Base-by-base conservation (phyloP, 768 basidiomycete genomes). In the Coprinellus aureogranulatus region DNA sequence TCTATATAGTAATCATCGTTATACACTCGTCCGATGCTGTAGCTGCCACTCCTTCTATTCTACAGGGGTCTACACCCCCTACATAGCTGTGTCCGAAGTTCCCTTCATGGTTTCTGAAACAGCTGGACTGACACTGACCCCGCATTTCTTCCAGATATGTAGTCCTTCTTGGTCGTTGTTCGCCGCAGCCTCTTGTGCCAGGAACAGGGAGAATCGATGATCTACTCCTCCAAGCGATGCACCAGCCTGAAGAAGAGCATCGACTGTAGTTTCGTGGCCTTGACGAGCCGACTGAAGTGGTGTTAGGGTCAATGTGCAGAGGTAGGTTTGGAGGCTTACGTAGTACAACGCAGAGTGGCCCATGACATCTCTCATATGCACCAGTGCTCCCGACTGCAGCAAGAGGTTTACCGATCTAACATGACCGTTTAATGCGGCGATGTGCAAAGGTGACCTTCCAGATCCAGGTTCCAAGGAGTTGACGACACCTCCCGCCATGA, bases 341-440 rank as follows among this genome's bases (percentile, higher is more conserved):
- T 92, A 89, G 70, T 93, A 94, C 16, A 94, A 74, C 2, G 90
- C 81, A 14, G 92, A 93, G 64, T 94, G 92, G 2, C 90, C 93
- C 45, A 94, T 76, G 1, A 71, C 67, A 68, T 95, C 93, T 55
- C 93, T 79, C 9, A 89, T 74, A 69, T 95, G 92, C 22, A 94
- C 92, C 14, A 92, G 74, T 1, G 92, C 90, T 4, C 92, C 92
- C 0, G 84, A 83, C 59, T 82, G 76, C 20, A 94, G 77, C 37
- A 94, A 72, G 30, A 81, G 65, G 37, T 72, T 67, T 9, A 77
- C 77, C 45, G 75, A 73, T 23, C 70, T 71, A 8, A 63, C 59
- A 59, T 81, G 79, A 1, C 91, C 90, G 53, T 87, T 85, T 31
- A 94, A 67, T 27, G 89, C 84, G 1, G 92, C 91, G 16, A 86